A percentile compares a stretch with the other conserved stretches of the same genome.
phyloP scores from a whole-genome alignment of 371 early-diverging fungal species.

The Mucor mucedo region DNA sequence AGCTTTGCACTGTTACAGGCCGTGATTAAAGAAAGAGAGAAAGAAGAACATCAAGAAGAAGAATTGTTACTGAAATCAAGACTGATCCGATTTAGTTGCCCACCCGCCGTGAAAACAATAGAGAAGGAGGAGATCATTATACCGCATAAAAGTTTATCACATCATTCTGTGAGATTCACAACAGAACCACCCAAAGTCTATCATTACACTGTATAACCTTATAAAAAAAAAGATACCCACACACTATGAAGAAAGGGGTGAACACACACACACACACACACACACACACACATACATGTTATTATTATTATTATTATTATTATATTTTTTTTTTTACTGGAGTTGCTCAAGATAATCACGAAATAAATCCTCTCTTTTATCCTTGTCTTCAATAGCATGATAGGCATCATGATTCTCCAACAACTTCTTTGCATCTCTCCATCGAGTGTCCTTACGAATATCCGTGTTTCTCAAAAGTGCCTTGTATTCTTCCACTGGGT shows the following conservation, averaged over 20 bases:
- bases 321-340: constrained; percentile 17
- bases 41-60: constrained; percentile 37
- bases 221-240: background rate
- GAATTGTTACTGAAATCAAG: constrained; percentile 30
- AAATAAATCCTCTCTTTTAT: constrained; percentile 67
- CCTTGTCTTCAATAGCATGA: constrained; percentile 56
- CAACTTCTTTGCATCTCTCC: constrained; percentile 61
- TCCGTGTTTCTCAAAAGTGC: constrained; percentile 52
- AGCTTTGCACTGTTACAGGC: constrained; percentile 42
- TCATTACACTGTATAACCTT: constrained; percentile 14
- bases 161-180: constrained; percentile 45
- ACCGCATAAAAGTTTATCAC: constrained; percentile 31
- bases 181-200: constrained; percentile 45
- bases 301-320: background rate
- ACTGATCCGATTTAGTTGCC: constrained; percentile 13
- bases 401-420: constrained; percentile 64
- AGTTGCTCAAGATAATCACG: constrained; percentile 58
- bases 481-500: constrained; percentile 49
- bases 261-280: background rate
- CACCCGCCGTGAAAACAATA: background rate
- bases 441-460: constrained; percentile 53
- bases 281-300: background rate
- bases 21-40: constrained; percentile 45
- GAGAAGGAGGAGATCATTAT: constrained; percentile 6
- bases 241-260: background rate